Base-by-base conservation (phyloP, 495 filamentous ascomycete genomes). In the Xeromyces bisporus region DNA sequence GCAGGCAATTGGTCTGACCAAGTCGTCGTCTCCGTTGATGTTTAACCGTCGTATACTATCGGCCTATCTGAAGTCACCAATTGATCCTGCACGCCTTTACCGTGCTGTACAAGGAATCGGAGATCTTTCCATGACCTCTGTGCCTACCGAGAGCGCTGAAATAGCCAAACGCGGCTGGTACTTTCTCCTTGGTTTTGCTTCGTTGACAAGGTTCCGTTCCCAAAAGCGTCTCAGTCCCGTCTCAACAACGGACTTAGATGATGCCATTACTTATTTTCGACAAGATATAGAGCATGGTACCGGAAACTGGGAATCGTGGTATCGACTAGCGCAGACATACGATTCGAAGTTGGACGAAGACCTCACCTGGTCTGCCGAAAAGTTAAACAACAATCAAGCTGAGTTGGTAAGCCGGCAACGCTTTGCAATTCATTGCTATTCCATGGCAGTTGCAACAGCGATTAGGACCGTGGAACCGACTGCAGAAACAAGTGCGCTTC, bases 271-370 rank as follows among this genome's bases (percentile, higher is more conserved):
- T 0, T 92, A 80, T 48, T 75, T 96, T 45, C 64, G 76, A 33
- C 73, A 84, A 36, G 87, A 96, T 41, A 56, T 99, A 1, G 78
- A 93, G 40, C 83, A 84, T 46, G 78, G 73, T 10, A 70, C 73
- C 1, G 77, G 86, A 16, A 72, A 75, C 28, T 99, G 89, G 89
- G 86, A 96, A 49, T 75, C 86, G 0, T 99, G 89, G 91, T 94
- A 87, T 50, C 73, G 89, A 28, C 64, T 94, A 4, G 89, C 77
- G 7, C 89, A 99, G 41, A 78, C 80, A 14, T 91, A 87, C 47
- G 89, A 96, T 47, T 72, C 75, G 15, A 80, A 91, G 45, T 53
- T 96, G 28, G 91, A 99, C 35, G 91, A 99, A 46, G 71, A 77
- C 2, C 78, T 91, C 7, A 75, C 85, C 4, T 96, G 91, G 89